Conservation (phyloP, 352 stramenopile genomes). For the Globisporangium lucens region DNA sequence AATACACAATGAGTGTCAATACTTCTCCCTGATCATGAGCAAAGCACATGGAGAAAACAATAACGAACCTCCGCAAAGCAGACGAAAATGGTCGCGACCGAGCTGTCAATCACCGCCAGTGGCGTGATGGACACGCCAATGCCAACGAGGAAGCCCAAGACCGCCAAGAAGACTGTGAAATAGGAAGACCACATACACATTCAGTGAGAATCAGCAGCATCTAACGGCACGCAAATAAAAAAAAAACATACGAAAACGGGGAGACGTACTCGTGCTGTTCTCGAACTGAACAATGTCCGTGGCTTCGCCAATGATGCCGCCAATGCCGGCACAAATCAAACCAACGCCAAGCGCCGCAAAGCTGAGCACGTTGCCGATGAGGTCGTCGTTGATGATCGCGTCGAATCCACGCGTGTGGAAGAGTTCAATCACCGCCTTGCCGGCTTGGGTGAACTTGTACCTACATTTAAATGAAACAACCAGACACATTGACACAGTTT, state of each 20-base stretch:
- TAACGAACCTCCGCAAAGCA: slow-evolving; percentile 90
- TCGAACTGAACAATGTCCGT: slow-evolving; percentile 54
- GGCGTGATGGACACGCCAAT: slow-evolving; percentile 87
- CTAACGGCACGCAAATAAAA: too few relatives aligned
- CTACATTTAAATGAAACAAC: slow-evolving; percentile 11
- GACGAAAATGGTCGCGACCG: slow-evolving; percentile 95
- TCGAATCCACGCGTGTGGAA: slow-evolving; percentile 94
- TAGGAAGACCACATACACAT: neutral
- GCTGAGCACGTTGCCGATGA: slow-evolving; percentile 90
- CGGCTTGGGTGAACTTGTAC: slow-evolving; percentile 93
- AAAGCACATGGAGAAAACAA: neutral
- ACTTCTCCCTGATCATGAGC: neutral
- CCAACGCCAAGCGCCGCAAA: slow-evolving; percentile 90
- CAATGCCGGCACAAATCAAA: slow-evolving; percentile 67
- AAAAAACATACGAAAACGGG: neutral
- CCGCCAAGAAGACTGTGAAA: slow-evolving; percentile 50
- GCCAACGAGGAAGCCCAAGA: slow-evolving; percentile 89
- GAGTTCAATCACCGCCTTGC: slow-evolving; percentile 91
- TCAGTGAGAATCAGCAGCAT: neutral
- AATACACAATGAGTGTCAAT: neutral
- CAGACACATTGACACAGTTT: neutral
- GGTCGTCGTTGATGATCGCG: slow-evolving; percentile 95
- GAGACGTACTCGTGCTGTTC: slow-evolving; percentile 55
- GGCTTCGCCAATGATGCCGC: slow-evolving; percentile 47
- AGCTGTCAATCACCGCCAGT: slow-evolving; percentile 91